phyloP scores from a whole-genome alignment of 1,284 basidiomycete genomes.

The Flammula alnicola region DNA sequence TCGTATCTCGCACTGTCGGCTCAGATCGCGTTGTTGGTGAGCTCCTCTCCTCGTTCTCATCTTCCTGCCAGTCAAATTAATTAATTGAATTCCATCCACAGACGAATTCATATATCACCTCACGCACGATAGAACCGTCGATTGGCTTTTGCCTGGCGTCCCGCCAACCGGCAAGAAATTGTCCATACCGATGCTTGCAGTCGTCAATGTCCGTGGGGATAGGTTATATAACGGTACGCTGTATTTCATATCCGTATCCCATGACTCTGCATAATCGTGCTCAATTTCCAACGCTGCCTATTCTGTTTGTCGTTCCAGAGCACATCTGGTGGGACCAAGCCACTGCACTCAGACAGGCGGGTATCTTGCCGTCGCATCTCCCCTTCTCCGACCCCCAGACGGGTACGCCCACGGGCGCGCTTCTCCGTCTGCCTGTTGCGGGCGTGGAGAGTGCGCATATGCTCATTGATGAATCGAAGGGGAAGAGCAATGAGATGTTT shows the following conservation, averaged over 20 bases:
- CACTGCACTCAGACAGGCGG: conserved; percentile 45
- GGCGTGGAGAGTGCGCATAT: conserved; percentile 44
- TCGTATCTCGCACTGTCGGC: conserved; percentile 56
- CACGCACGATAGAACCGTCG: conserved; percentile 50
- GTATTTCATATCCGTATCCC: no score
- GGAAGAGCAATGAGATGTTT: conserved; percentile 48
- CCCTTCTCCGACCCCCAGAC: conserved; percentile 30
- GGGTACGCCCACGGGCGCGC: conserved; percentile 13
- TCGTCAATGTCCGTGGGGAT: conserved; percentile 62
- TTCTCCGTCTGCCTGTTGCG: conserved; percentile 45
- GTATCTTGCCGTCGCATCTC: conserved; percentile 43
- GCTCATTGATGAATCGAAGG: conserved; percentile 44
- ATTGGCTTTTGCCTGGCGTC: conserved; percentile 55
- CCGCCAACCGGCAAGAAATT: conserved; percentile 54
- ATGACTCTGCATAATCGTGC: no score
- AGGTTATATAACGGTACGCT: conserved; percentile 50
- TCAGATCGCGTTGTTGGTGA: conserved; percentile 52
- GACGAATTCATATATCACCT: conserved; percentile 53
- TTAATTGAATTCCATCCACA: conserved; percentile 21
- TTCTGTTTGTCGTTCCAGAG: conserved; percentile 31
- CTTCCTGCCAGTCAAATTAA: background rate
- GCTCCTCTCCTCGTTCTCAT: conserved; percentile 12
- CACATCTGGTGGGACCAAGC: conserved; percentile 58
- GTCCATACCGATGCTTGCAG: conserved; percentile 55
- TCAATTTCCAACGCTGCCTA: no score